A percentile compares a stretch with the other conserved stretches of the same genome.
Conservation (phyloP, 2,329 filamentous ascomycete species). For the Fusarium anthophilum region DNA sequence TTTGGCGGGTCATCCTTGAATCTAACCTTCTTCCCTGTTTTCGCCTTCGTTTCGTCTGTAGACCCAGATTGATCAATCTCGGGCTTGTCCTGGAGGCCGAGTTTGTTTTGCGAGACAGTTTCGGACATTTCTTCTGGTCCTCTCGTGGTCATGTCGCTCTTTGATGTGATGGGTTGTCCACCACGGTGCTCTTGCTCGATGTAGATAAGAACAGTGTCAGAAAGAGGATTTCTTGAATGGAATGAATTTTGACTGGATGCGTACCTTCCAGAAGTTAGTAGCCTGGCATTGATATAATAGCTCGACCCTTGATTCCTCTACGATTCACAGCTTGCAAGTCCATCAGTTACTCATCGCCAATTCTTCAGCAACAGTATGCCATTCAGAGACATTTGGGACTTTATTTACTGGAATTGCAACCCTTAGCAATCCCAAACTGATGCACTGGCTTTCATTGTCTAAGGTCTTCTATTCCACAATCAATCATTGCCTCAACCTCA, state of each 20-base stretch:
- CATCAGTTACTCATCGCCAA: neutral
- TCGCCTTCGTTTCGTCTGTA: neutral
- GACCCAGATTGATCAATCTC: neutral
- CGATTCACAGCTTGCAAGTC: neutral
- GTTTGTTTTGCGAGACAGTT: neutral
- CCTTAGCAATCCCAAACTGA: too few species aligned
- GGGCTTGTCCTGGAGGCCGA: rapidly evolving
- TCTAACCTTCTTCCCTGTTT: neutral
- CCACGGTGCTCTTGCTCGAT: neutral
- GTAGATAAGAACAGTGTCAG: too few species aligned
- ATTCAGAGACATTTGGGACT: too few species aligned
- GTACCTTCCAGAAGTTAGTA: too few species aligned
- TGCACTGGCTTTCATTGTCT: too few species aligned
- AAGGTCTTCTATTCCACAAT: too few species aligned
- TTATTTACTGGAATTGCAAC: rapidly evolving
- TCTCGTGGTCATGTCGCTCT: neutral
- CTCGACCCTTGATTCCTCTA: rapidly evolving
- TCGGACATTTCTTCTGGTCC: too few species aligned
- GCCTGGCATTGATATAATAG: neutral
- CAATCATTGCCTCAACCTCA: too few species aligned
- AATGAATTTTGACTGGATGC: too few species aligned
- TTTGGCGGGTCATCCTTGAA: neutral
- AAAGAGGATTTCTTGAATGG: too few species aligned
- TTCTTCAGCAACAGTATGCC: rapidly evolving
- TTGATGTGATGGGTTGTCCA: neutral